Evolutionary conservation across 2,329 filamentous ascomycete genomes (phyloP).

Genomic region (Didymella keratinophila): DNA sequence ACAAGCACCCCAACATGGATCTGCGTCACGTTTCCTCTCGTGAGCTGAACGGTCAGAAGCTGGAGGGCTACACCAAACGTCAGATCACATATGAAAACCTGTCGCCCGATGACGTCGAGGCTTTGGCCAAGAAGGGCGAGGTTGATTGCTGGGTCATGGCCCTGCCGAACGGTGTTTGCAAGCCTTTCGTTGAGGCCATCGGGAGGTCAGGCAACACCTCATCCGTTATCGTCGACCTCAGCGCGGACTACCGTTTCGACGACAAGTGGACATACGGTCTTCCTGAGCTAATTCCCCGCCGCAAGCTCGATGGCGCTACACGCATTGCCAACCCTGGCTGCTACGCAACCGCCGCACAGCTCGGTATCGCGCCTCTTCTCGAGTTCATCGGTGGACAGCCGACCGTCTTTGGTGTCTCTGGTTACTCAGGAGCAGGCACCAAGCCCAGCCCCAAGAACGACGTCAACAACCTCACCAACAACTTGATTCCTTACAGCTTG

Average conservation of each 20-base stretch:
- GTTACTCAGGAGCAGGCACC: conserved; percentile 93
- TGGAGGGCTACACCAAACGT: conserved; percentile 89
- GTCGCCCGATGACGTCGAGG: conserved; percentile 81
- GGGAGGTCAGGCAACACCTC: conserved; percentile 69
- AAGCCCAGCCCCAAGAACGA: conserved; percentile 96
- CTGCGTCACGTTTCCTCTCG: conserved; percentile 91
- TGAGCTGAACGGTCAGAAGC: conserved; percentile 84
- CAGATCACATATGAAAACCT: conserved; percentile 93
- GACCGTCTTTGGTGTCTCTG: conserved; percentile 87
- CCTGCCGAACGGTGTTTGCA: conserved; percentile 92
- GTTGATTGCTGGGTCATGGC: conserved; percentile 99
- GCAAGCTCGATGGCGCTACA: conserved; percentile 77
- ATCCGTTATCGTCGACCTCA: conserved; percentile 88
- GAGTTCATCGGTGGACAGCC: conserved; percentile 80
- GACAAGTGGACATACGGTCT: conserved; percentile 86
- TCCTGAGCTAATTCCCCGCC: conserved; percentile 81
- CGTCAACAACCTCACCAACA: conserved; percentile 79
- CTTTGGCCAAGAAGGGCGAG: conserved; percentile 82
- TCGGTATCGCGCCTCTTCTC: conserved; percentile 84
- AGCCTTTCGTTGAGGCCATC: conserved; percentile 90
- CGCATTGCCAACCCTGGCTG: conserved; percentile 94
- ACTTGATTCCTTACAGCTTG: conserved; percentile 88
- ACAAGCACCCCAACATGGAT: conserved; percentile 88
- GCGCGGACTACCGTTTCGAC: conserved; percentile 96
- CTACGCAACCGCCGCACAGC: conserved; percentile 91